Evolutionary conservation across 2,329 filamentous ascomycete genomes (phyloP).

Genomic region (Incumbomyces lentus): DNA sequence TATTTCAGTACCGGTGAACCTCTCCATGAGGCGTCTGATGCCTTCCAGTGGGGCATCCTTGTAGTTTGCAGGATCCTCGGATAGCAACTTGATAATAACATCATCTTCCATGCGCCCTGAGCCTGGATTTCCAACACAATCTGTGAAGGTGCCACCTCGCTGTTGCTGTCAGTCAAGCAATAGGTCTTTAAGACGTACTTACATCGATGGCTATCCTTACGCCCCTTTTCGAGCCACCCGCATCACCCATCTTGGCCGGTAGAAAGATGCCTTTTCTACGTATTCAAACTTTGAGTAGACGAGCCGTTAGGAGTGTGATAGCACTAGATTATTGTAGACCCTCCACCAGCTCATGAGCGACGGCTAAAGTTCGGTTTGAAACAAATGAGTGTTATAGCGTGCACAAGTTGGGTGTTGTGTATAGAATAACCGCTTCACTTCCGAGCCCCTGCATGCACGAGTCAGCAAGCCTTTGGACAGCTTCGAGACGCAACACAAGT

Average conservation of each 20-base stretch:
- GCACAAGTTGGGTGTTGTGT: too few species aligned
- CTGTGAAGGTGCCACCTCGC: slow-evolving; percentile 83
- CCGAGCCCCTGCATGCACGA: not conserved
- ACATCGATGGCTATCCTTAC: slow-evolving; percentile 31
- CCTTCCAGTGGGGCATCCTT: slow-evolving; percentile 83
- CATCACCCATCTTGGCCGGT: slow-evolving; percentile 16
- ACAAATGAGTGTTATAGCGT: not conserved
- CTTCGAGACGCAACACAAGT: not conserved
- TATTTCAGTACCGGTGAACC: slow-evolving; percentile 64
- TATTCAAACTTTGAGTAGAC: too few species aligned
- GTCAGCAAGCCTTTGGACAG: not conserved
- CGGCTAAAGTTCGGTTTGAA: not conserved
- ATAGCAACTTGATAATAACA: slow-evolving; percentile 76
- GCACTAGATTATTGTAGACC: too few species aligned
- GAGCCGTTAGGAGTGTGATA: too few species aligned
- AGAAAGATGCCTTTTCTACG: too few species aligned
- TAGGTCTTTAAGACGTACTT: slow-evolving; percentile 7
- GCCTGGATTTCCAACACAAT: slow-evolving; percentile 74
- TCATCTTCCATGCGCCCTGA: slow-evolving; percentile 60
- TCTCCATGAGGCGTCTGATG: slow-evolving; percentile 73
- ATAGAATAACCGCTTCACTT: too few species aligned
- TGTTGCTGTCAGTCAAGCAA: slow-evolving; percentile 24
- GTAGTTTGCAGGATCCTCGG: slow-evolving; percentile 84
- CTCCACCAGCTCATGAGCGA: too few species aligned
- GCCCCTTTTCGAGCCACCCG: slow-evolving; percentile 17